Evolutionary conservation across 2,329 filamentous ascomycete species (phyloP).

Genomic region (Ceratocystis eucalypticola): DNA sequence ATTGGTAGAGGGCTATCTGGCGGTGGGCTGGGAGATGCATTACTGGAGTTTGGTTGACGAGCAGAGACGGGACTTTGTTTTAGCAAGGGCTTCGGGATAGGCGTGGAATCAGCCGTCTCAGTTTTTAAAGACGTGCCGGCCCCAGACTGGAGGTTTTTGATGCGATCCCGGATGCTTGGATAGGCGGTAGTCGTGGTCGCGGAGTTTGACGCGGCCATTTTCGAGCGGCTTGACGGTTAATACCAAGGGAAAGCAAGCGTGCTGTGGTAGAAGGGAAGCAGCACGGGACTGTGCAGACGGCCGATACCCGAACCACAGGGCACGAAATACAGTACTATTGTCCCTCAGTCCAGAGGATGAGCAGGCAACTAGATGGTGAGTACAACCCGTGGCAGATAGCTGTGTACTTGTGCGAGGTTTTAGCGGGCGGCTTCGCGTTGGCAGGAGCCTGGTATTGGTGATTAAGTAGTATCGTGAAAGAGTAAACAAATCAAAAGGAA

Average conservation of each 20-base stretch:
- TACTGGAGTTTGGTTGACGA: neutral
- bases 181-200: neutral
- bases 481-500: neutral
- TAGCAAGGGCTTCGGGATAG: neutral
- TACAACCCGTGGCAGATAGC: too few species aligned
- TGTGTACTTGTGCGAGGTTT: too few species aligned
- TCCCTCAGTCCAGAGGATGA: neutral
- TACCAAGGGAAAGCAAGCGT: neutral
- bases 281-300: neutral
- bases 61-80: neutral
- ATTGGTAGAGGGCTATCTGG: neutral
- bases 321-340: neutral
- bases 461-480: neutral
- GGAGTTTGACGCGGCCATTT: neutral
- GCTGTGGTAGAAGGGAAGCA: neutral
- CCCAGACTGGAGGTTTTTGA: slow-evolving; percentile 2
- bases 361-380: too few species aligned
- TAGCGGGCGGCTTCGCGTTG: too few species aligned
- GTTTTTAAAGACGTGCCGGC: neutral
- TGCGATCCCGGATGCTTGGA: neutral
- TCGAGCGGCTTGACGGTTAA: neutral
- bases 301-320: neutral
- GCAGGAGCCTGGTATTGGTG: neutral
- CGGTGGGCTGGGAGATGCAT: neutral
- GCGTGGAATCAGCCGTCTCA: neutral